Conservation (phyloP, 129 eudicot species). For the Mikania micrantha region DNA sequence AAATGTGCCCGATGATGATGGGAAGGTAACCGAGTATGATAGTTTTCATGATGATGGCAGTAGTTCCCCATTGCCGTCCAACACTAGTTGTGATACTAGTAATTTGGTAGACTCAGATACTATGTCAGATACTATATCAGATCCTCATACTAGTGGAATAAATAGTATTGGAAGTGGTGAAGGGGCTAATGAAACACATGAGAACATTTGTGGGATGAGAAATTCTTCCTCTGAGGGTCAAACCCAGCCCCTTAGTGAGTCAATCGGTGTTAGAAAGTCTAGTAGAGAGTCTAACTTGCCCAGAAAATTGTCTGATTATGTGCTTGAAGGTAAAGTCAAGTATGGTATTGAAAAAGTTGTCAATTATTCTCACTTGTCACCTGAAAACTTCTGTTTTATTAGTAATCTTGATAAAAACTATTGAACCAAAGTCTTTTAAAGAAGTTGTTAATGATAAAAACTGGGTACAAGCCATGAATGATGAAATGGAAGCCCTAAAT, state of each 20-base stretch:
- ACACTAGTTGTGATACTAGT: neutral
- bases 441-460: neutral
- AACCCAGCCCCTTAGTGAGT: neutral
- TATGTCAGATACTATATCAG: neutral
- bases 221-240: neutral
- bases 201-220: neutral
- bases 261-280: neutral
- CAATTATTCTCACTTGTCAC: neutral
- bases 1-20: neutral
- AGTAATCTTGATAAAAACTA: neutral
- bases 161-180: neutral
- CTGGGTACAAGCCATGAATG: neutral
- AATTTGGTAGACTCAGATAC: neutral
- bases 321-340: neutral
- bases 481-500: neutral
- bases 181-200: neutral
- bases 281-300: neutral
- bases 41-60: neutral
- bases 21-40: neutral
- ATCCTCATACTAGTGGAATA: neutral
- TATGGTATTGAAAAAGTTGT: neutral
- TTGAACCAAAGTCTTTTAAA: neutral
- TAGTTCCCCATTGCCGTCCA: neutral
- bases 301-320: neutral
- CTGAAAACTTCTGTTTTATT: neutral